These are phyloP conservation scores for Starmerella cellae DNA, from an alignment of 805 yeast species.

Conservation along the genomic window DNA sequence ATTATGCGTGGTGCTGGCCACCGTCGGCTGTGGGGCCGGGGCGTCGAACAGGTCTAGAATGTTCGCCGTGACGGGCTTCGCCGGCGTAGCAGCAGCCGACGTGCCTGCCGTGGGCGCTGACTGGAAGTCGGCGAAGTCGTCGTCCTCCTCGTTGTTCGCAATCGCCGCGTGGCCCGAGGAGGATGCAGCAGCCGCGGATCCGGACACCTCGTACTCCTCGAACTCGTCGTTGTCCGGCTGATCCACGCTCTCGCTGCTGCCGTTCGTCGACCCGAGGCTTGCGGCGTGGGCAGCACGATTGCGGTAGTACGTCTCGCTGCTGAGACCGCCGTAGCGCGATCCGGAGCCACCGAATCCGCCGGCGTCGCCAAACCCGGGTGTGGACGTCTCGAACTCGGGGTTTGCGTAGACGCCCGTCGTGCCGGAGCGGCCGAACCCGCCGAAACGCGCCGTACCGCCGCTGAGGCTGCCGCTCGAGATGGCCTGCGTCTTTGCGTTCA, in stretches of 20 bases:
- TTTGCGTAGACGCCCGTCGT: conserved; percentile 1
- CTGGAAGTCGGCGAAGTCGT: conserved; percentile 54
- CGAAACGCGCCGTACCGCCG: conserved; percentile 30
- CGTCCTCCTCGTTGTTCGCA: conserved; percentile 35
- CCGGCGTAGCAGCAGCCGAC: conserved; percentile 21
- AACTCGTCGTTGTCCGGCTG: conserved; percentile 28
- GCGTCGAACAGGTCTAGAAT: conserved; percentile 21
- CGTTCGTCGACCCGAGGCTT: too few species aligned
- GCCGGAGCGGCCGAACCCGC: conserved; percentile 23
- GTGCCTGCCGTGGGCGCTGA: conserved; percentile 35
- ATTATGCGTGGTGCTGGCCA: conserved; percentile 3
- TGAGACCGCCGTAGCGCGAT: conserved; percentile 27
- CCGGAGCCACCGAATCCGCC: conserved; percentile 19
- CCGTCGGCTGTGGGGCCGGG: conserved; percentile 7
- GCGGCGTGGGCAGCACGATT: conserved; percentile 26
- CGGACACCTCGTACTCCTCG: conserved; percentile 27
- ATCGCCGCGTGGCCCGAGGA: background rate
- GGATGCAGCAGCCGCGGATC: conserved; percentile 6
- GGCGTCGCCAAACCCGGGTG: too few species aligned
- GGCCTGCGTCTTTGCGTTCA: conserved; percentile 52
- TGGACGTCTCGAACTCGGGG: background rate
- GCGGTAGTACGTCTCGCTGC: conserved; percentile 21
- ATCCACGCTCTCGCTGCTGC: background rate
- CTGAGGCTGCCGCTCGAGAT: conserved; percentile 21
- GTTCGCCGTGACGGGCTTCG: conserved; percentile 15